phyloP scores from a whole-genome alignment of 1,284 basidiomycete genomes.

The Blastosporella zonata region DNA sequence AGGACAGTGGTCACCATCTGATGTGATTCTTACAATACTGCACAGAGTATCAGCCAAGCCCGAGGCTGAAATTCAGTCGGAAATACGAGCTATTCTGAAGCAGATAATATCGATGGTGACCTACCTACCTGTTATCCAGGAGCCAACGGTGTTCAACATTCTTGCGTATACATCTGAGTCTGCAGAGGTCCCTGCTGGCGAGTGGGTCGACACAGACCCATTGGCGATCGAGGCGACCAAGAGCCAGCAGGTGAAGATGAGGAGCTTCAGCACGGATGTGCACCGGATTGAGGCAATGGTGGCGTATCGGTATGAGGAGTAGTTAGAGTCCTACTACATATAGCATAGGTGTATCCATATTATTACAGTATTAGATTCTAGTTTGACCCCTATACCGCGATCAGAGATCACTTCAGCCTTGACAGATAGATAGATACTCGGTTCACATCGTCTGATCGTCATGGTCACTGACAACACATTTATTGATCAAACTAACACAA shows the following conservation, averaged over 20 bases:
- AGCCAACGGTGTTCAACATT: conserved; percentile 95
- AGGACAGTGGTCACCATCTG: conserved; percentile 3
- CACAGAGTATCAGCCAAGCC: conserved; percentile 57
- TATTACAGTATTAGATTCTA: too few relatives aligned
- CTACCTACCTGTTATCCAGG: conserved; percentile 92
- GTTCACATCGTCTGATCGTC: too few relatives aligned
- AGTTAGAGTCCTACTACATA: conserved; percentile 8
- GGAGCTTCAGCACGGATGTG: conserved; percentile 88
- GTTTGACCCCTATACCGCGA: too few relatives aligned
- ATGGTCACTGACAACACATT: conserved; percentile 30
- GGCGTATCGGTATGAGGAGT: conserved; percentile 74
- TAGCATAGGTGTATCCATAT: not conserved
- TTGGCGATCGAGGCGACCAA: conserved; percentile 93
- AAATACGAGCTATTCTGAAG: conserved; percentile 97
- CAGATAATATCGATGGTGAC: conserved; percentile 97
- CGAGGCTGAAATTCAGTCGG: conserved; percentile 93
- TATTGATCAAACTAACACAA: conserved; percentile 14
- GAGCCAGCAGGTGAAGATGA: conserved; percentile 92
- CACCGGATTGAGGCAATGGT: conserved; percentile 91
- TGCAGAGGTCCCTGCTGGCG: conserved; percentile 83
- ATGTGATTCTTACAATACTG: conserved; percentile 1
- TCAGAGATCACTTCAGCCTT: conserved; percentile 6
- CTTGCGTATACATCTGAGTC: conserved; percentile 90
- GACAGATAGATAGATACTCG: conserved; percentile 20
- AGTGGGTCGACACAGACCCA: conserved; percentile 95